Percentiles rank a stretch among this genome's conserved stretches.
phyloP scores from a whole-genome alignment of 192 early-diverging fungal genomes.

The Coemansia sp. region DNA sequence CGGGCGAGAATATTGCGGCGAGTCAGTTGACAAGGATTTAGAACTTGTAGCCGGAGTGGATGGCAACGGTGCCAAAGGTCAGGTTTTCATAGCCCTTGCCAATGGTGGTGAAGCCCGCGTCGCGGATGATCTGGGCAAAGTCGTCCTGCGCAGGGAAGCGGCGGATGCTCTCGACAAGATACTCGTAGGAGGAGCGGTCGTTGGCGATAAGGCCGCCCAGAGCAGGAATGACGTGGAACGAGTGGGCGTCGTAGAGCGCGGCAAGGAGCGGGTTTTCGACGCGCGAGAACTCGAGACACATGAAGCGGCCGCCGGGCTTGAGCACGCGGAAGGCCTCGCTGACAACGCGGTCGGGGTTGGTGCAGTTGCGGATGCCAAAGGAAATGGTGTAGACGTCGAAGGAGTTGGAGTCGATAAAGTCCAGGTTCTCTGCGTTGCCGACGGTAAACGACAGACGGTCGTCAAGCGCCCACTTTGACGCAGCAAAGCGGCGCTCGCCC shows the following conservation, averaged over 20 bases:
- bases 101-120: slow-evolving; percentile 86
- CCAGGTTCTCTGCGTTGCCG: slow-evolving; percentile 89
- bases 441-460: slow-evolving; percentile 73
- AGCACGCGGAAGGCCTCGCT: slow-evolving; percentile 91
- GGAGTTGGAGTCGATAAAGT: slow-evolving; percentile 68
- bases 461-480: slow-evolving; percentile 42
- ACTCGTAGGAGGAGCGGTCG: slow-evolving; percentile 93
- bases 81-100: slow-evolving; percentile 91
- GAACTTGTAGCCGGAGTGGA: slow-evolving; percentile 58
- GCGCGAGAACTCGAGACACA: slow-evolving; percentile 91
- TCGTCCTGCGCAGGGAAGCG: slow-evolving; percentile 87
- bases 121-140: slow-evolving; percentile 89
- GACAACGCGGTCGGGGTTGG: slow-evolving; percentile 85
- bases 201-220: slow-evolving; percentile 86
- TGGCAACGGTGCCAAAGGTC: slow-evolving; percentile 97
- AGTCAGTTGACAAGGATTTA: background rate
- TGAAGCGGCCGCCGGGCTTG: slow-evolving; percentile 94
- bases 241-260: slow-evolving; percentile 88
- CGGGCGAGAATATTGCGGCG: background rate
- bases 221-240: slow-evolving; percentile 90
- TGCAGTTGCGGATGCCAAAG: slow-evolving; percentile 98
- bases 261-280: slow-evolving; percentile 87
- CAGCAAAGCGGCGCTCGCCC: slow-evolving; percentile 74
- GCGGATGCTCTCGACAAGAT: slow-evolving; percentile 95
- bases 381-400: slow-evolving; percentile 97